Evolutionary conservation across 2,329 filamentous ascomycete genomes (phyloP), one percentile per base, ranked within the genome.

Genomic region (Seiridium unicorne): DNA sequence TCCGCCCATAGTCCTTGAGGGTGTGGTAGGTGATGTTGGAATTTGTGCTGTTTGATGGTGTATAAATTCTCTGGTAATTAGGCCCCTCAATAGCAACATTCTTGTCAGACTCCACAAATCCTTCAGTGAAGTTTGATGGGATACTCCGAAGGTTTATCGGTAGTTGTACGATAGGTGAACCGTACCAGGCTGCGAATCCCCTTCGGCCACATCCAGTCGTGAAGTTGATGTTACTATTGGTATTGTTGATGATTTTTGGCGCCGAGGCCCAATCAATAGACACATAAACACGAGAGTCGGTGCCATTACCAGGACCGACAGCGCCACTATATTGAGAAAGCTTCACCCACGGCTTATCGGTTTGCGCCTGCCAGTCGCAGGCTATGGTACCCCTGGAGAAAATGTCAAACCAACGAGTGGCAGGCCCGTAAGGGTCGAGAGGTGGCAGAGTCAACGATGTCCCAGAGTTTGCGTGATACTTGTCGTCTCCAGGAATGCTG

Each of bases 401-500:
- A 35, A 90, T 75, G 31, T 90, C 88, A 57, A 90, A 84, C 78
- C 83, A 89, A 44, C 86, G 79, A 0, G 76, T 79, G 1, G 71
- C 66, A 0, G 81, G 78, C 1, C 85, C 84, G 60, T 87, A 89
- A 0, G 81, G 83, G 62, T 85, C 85, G 60, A 90, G 77, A 0
- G 81, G 75, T 7, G 83, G 83, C 3, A 88, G 74, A 0, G 79
- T 78, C 3, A 89, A 76, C 2, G 76, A 80, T 62, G 81, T 80
- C 48, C 77, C 80, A 4, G 81, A 79, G 67, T 84, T 86, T 66
- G 68, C 26, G 72, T 89, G 87, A 72, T 79, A 89, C 61, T 75
- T 78, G 72, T 89, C 87, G 63, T 90, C 88, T 32, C 89, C 88
- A 0, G 87, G 86, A 5, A 90, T 83, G 0, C 85, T 86, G 1